phyloP scores from a whole-genome alignment of 441 rosid genomes.

The Gossypium schwendimanii region DNA sequence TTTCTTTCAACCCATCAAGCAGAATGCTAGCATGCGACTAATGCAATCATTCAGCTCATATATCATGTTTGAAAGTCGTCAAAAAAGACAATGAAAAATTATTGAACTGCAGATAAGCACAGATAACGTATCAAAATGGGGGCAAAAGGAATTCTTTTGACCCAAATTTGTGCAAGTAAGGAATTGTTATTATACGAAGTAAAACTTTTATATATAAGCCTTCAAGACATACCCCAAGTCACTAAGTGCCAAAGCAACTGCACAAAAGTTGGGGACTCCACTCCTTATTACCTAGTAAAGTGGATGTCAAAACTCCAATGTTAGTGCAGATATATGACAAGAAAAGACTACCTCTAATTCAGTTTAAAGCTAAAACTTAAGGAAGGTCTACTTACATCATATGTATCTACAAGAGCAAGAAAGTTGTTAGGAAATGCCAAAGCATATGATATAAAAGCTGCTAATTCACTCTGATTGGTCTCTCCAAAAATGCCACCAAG shows the following conservation, averaged over 20 bases:
- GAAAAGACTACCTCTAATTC: background rate
- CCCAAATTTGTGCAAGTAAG: background rate
- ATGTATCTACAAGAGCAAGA: constrained; percentile 88
- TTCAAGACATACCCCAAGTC: constrained; percentile 56
- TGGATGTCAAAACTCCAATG: constrained; percentile 9
- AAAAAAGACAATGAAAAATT: background rate
- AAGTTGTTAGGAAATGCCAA: constrained; percentile 81
- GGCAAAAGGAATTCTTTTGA: background rate
- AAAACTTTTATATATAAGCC: background rate
- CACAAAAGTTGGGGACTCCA: constrained; percentile 86
- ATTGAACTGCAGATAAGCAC: background rate
- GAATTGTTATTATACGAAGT: background rate
- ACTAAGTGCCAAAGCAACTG: constrained; percentile 72
- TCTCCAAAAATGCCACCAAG: constrained; percentile 53
- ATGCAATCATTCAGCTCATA: background rate
- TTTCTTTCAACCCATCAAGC: background rate
- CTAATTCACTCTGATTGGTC: constrained; percentile 88
- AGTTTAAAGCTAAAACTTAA: background rate
- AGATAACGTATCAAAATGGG: background rate
- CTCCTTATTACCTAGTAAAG: constrained; percentile 71
- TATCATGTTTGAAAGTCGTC: background rate
- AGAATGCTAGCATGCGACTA: background rate
- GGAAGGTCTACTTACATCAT: constrained; percentile 55
- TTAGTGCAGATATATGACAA: background rate
- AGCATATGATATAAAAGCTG: constrained; percentile 87